These are phyloP conservation scores for Metschnikowia arizonensis DNA, from an alignment of 805 yeast species.

Conservation along the genomic window DNA sequence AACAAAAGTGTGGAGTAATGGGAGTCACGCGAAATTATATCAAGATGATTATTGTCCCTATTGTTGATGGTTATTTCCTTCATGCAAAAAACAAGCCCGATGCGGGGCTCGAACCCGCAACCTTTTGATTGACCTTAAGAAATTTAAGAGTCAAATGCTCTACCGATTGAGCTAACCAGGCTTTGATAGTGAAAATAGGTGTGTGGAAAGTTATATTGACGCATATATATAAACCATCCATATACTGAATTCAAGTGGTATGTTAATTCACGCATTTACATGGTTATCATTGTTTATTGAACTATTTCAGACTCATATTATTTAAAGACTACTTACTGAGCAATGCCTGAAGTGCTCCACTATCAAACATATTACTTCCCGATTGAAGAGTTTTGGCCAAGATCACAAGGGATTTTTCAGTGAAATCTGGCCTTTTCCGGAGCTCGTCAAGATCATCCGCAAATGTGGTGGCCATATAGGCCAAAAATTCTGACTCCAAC, in stretches of 20 bases:
- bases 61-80: neutral
- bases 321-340: neutral
- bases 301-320: no score
- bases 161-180: slow-evolving; percentile 26
- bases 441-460: slow-evolving; percentile 58
- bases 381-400: slow-evolving; percentile 57
- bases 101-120: slow-evolving; percentile 26
- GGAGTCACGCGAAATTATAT: neutral
- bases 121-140: slow-evolving; percentile 23
- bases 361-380: slow-evolving; percentile 57
- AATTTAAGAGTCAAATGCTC: slow-evolving; percentile 23
- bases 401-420: slow-evolving; percentile 49
- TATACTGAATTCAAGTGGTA: no score
- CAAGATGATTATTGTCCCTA: neutral
- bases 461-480: slow-evolving; percentile 53
- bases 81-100: slow-evolving; percentile 18
- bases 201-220: no score
- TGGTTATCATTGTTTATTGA: no score
- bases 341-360: slow-evolving; percentile 39
- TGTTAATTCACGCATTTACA: no score
- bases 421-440: slow-evolving; percentile 62
- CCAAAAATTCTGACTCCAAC: slow-evolving; percentile 49
- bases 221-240: no score
- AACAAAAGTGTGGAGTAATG: neutral
- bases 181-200: neutral